Conservation (phyloP, 331 rosid genomes). For the Malus hybrid region DNA sequence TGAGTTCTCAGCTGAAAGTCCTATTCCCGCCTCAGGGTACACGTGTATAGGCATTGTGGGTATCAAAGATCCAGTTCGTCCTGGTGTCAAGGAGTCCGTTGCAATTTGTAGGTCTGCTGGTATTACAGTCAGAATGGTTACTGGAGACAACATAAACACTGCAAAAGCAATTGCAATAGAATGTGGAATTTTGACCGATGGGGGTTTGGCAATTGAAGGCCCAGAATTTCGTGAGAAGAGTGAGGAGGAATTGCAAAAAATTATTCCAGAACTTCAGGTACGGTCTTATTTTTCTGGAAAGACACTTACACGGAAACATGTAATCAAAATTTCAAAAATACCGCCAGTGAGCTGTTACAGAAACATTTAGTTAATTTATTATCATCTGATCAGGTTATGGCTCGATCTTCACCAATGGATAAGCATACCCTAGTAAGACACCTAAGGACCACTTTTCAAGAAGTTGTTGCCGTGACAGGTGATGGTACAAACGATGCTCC, state of each 20-base stretch:
- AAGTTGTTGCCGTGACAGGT: slow-evolving; percentile 95
- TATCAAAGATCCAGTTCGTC: slow-evolving; percentile 96
- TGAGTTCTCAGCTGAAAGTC: slow-evolving; percentile 41
- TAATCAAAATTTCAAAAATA: not conserved
- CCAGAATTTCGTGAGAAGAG: slow-evolving; percentile 79
- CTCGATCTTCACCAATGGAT: slow-evolving; percentile 95
- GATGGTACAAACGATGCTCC: slow-evolving; percentile 99
- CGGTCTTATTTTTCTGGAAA: not conserved
- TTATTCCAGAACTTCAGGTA: slow-evolving; percentile 89
- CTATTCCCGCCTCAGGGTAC: slow-evolving; percentile 61
- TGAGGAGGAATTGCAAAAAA: slow-evolving; percentile 46
- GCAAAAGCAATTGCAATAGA: slow-evolving; percentile 99
- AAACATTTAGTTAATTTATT: not conserved
- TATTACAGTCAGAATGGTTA: slow-evolving; percentile 87
- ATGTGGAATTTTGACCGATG: slow-evolving; percentile 85
- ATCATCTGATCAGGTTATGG: slow-evolving; percentile 81
- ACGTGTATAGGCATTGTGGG: slow-evolving; percentile 95
- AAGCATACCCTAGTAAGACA: slow-evolving; percentile 83
- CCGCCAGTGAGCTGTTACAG: not conserved
- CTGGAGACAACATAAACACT: slow-evolving; percentile 93
- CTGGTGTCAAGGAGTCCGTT: slow-evolving; percentile 91
- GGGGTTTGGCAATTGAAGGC: slow-evolving; percentile 91
- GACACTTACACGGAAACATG: not conserved
- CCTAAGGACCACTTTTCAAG: slow-evolving; percentile 78
- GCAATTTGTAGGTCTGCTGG: slow-evolving; percentile 95